Conservation (phyloP, 148 eudicot species). For the Camellia granthamiana region DNA sequence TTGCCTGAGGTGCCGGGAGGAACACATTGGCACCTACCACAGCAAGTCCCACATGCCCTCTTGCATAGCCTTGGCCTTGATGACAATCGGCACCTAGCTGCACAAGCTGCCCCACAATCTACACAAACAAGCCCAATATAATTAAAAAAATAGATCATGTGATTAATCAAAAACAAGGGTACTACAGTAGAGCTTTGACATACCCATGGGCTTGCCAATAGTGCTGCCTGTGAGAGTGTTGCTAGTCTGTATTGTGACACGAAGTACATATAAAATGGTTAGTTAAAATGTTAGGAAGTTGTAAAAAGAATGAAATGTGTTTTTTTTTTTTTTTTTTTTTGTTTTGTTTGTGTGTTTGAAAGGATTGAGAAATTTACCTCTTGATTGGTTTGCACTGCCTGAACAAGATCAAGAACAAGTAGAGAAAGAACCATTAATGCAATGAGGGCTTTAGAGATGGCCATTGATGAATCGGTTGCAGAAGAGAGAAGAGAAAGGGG, state of each 20-base stretch:
- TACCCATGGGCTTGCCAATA: constrained; percentile 10
- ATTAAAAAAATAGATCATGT: background rate
- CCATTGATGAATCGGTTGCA: constrained; percentile 15
- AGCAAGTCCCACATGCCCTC: constrained; percentile 67
- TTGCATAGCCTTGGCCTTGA: constrained; percentile 48
- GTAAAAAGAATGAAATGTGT: background rate
- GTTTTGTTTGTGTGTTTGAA: background rate
- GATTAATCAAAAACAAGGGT: background rate
- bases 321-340: no score
- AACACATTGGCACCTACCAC: constrained; percentile 52
- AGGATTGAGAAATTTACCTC: constrained; percentile 20
- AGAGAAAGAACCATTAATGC: constrained; percentile 29
- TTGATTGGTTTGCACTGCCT: constrained; percentile 20
- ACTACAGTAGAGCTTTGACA: background rate
- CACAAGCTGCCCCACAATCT: constrained; percentile 58
- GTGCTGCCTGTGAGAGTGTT: constrained; percentile 3
- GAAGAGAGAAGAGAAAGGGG: background rate
- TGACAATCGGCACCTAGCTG: constrained; percentile 40
- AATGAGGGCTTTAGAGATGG: constrained; percentile 21
- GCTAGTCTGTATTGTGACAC: constrained; percentile 16
- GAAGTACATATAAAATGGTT: background rate
- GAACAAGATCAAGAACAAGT: constrained; percentile 26
- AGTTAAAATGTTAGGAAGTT: background rate
- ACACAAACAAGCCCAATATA: background rate
- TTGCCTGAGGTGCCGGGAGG: constrained; percentile 65